Percentiles rank a stretch among this genome's conserved stretches.
Conservation (phyloP, 495 filamentous ascomycete species). For the Aspergillus cristatus region DNA sequence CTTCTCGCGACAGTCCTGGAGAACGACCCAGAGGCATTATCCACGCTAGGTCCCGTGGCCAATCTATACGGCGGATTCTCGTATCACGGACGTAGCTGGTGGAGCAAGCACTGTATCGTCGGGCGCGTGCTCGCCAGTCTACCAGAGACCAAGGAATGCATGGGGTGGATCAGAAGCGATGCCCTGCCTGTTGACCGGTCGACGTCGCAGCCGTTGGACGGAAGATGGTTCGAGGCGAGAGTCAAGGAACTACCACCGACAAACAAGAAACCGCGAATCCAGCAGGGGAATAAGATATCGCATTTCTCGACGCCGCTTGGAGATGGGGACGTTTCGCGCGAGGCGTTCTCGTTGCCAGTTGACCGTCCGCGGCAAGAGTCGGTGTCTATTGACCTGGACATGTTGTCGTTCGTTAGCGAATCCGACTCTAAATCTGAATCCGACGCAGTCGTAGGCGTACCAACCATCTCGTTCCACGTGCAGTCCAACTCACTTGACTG, state of each 20-base stretch:
- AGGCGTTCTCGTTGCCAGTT: constrained; percentile 28
- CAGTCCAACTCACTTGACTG: no score
- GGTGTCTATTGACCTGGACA: constrained; percentile 11
- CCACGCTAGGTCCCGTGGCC: constrained; percentile 54
- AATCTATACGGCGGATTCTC: constrained; percentile 75
- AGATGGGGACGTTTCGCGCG: constrained; percentile 38
- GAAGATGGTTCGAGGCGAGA: constrained; percentile 59
- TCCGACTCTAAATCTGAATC: constrained; percentile 10
- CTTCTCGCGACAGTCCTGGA: constrained; percentile 73
- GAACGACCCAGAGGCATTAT: constrained; percentile 58
- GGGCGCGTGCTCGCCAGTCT: constrained; percentile 64
- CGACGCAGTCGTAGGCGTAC: constrained; percentile 39
- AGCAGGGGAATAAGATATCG: constrained; percentile 25
- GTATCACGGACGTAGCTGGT: constrained; percentile 62
- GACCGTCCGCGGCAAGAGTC: constrained; percentile 10
- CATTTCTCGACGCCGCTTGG: constrained; percentile 30
- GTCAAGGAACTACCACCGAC: constrained; percentile 21
- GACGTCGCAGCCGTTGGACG: constrained; percentile 25
- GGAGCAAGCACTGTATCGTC: constrained; percentile 72
- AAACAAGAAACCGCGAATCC: constrained; percentile 26
- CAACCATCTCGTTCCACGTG: constrained; percentile 44
- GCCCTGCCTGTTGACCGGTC: constrained; percentile 33
- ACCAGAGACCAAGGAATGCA: constrained; percentile 58
- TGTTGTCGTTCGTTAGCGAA: constrained; percentile 16
- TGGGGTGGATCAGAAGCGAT: constrained; percentile 65